Evolutionary conservation across 2,329 filamentous ascomycete genomes (phyloP), one percentile per base, ranked within the genome.

Genomic region (Chrysoporthe cubensis): DNA sequence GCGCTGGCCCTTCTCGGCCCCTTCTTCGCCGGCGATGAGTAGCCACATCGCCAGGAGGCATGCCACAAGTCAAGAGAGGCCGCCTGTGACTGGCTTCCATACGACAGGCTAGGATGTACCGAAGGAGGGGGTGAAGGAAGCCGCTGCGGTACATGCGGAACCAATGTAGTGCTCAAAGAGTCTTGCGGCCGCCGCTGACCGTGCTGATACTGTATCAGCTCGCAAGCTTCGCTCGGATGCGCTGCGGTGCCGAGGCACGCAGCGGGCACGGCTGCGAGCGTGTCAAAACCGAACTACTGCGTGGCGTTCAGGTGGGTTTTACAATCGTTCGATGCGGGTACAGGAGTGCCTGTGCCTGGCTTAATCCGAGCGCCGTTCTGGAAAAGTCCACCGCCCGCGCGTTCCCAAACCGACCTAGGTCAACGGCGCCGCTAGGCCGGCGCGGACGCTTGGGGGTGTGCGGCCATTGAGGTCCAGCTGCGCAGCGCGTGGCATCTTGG

Each of bases 151-250:
- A 58, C 21, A 26, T 26, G 42, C 44, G 13, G 60, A 58, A 44
- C 67, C 65, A 67, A 69, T 69, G 68, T 54, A 50, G 62, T 62
- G 52, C 59, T 52, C 60, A 54, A 46, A n/a, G 61, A 67, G 34
- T 37, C 59, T 40, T 34, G 44, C 50, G 58, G 59, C 56, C 58
- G 54, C 48, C 26, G 40, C 46, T 52, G 67, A 56, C 46, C 50
- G 40, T 48, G 42, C 42, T 8, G 26, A 26, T 26, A 44, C 37
- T 44, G 37, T 42, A 40, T 14, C 40, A 46, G 14, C 58, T 16
- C 21, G 21, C 42, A 34, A 13, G 32, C 7, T 46, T 40, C 32
- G 26, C 26, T 14, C 21, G 6, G 18, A 3, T 44, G 37, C 9
- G 3, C 37, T 57, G 11, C 14, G 43, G 40, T 59, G 8, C n/a